Conservation (phyloP, 345 rosid species). For the Rhodamnia argentea region DNA sequence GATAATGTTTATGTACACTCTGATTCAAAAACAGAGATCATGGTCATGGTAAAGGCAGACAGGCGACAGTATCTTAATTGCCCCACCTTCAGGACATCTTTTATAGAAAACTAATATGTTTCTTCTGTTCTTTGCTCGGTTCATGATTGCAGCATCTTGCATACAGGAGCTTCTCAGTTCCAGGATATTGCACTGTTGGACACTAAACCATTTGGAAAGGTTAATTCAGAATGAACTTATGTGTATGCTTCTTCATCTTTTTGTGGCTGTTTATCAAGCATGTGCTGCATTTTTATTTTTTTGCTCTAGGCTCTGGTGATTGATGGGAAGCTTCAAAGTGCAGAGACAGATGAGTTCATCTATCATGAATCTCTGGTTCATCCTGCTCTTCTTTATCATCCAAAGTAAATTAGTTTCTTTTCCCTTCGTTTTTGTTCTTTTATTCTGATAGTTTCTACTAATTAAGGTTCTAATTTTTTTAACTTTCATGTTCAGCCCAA, state of each 20-base stretch:
- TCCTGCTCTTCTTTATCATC: slow-evolving; percentile 48
- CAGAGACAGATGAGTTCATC: slow-evolving; percentile 63
- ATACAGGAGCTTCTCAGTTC: slow-evolving; percentile 35
- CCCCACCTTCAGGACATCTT: neutral
- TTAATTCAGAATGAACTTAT: neutral
- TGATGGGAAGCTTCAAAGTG: slow-evolving; percentile 72
- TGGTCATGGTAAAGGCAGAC: slow-evolving; percentile 15
- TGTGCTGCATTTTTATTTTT: neutral
- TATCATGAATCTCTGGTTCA: slow-evolving; percentile 64
- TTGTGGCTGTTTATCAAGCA: neutral
- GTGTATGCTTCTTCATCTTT: neutral
- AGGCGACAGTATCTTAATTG: neutral
- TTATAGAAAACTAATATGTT: neutral
- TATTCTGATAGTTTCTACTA: neutral
- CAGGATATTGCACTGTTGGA: slow-evolving; percentile 61
- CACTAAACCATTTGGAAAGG: slow-evolving; percentile 43
- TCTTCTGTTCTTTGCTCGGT: neutral
- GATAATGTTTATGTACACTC: neutral
- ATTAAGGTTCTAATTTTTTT: neutral
- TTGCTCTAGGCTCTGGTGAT: slow-evolving; percentile 36
- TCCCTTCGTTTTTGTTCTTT: neutral
- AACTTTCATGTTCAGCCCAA: slow-evolving; percentile 22
- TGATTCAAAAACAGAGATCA: neutral
- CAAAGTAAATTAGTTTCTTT: slow-evolving; percentile 14
- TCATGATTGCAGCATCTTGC: slow-evolving; percentile 32